Evolutionary conservation across 257 asterid species (phyloP).

Genomic region (Ehretia macrophylla): DNA sequence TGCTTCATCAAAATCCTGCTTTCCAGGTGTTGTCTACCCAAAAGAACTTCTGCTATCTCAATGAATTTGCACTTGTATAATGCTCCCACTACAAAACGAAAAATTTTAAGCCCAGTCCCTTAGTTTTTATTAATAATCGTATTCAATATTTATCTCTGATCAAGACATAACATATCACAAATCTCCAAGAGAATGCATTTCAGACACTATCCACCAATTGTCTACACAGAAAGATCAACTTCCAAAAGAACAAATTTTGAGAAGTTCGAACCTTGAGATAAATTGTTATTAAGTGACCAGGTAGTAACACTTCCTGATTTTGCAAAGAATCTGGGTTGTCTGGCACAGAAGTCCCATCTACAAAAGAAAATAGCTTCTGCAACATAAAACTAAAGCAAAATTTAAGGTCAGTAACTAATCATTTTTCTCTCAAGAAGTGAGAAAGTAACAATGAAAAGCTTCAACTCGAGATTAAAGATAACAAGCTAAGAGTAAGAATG

Average conservation of each 20-base stretch:
- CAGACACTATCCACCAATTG: too few relatives aligned
- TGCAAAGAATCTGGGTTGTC: slow-evolving; percentile 94
- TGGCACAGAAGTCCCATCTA: slow-evolving; percentile 88
- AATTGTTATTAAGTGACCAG: slow-evolving; percentile 89
- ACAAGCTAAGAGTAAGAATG: neutral
- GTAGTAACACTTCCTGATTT: slow-evolving; percentile 90
- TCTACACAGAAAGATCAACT: too few relatives aligned
- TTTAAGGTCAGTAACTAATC: slow-evolving; percentile 20
- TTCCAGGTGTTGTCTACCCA: too few relatives aligned
- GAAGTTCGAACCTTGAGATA: slow-evolving; percentile 67
- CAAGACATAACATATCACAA: neutral
- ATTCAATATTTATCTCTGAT: too few relatives aligned
- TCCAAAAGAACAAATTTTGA: slow-evolving; percentile 3
- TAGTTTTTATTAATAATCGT: too few relatives aligned
- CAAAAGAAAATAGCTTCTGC: slow-evolving; percentile 95
- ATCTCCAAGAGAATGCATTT: too few relatives aligned
- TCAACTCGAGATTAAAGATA: neutral
- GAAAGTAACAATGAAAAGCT: neutral
- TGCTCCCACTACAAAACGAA: too few relatives aligned
- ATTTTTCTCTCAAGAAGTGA: neutral
- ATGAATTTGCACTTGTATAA: too few relatives aligned
- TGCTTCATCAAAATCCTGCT: too few relatives aligned
- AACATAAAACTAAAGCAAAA: slow-evolving; percentile 67
- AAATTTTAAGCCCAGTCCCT: too few relatives aligned
- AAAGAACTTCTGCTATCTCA: too few relatives aligned